Base-by-base conservation (phyloP, 768 basidiomycete species). In the Paxillus rubicundulus region DNA sequence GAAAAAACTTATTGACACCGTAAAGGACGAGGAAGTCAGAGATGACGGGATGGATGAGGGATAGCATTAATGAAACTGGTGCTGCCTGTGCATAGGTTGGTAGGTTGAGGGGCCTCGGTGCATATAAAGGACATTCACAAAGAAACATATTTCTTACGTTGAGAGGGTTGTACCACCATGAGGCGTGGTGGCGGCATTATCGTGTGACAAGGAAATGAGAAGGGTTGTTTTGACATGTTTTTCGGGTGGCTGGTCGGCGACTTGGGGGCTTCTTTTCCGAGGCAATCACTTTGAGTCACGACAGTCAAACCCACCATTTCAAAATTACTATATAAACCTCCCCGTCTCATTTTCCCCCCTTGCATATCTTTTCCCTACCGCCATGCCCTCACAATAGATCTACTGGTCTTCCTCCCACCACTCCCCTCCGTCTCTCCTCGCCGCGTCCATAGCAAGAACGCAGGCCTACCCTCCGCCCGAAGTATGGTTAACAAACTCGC, bases 401-500 rank as follows among this genome's bases (percentile, higher is more conserved):
- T 71, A 74, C 72, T 36, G 39, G 46, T 37, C 58, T 24, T 45
- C 52, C 46, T 46, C 60, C 55, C 45, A n/a, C 44, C 10, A 21
- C 27, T 36, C 5, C 41, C 45, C n/a, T 30, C 40, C 28, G 36
- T 12, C 58, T 55, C 51, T 34, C 42, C 51, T 47, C 62, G 55
- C 59, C 62, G 66, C 63, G 61, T 53, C 56, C 59, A 36, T 54
- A 39, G 32, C 58, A 59, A 55, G 61, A 61, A 59, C 57, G 53
- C 57, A 56, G 68, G 65, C 66, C 68, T 56, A 53, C 58, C 55
- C 45, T 58, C 54, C 65, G 59, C 59, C 66, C 59, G 62, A 70
- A 80, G 70, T 78, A 92, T 91, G 89, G 86, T 89, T 79, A 84
- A 89, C 77, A 88, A 84, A 83, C 83, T 84, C 69, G 76, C 83